Base-by-base conservation (phyloP, 23 red algal species). In the Cyanidioschyzon merolae region DNA sequence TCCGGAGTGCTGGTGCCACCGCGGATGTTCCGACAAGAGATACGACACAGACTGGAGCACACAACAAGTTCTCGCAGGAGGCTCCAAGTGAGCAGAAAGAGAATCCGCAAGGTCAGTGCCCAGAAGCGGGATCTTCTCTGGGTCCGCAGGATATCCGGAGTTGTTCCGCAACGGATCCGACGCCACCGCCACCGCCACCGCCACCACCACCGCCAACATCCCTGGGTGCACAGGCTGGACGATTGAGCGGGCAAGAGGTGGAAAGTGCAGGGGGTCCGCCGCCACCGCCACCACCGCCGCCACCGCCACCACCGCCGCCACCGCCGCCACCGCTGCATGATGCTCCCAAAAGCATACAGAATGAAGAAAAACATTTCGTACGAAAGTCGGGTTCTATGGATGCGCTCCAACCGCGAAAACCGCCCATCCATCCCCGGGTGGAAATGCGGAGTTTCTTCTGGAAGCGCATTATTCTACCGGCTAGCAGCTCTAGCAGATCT, bases 401-500 rank as follows among this genome's bases (percentile, higher is more conserved):
- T 29, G 21, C 31, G 26, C 12, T 36, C 57, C 39, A 2, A 50
- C 77, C 77, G 21, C 57, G 26, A 2, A 80, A 80, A 26, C 77
- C 77, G 26, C 1, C 31, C n/a, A 59, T 80, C 17, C 41, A 80
- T 2, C 77, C 77, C 35, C 34, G 77, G 35, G 57, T 38, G 40
- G 57, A 58, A 3, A 37, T 80, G 77, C 41, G 57, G 25, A 67
- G 34, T 80, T 51, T 80, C 38, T 80, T 58, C 41, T 80, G 77
- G 77, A 81, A 71, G 68, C 40, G 78, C 38, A 24, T 81, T 32
- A 16, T 81, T 36, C 29, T 81, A 40, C 78, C 78, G 39, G 63
- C n/a, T 27, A 32, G 29, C 16, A 25, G 32, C 63, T 7, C n/a
- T 35, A 27, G 16, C 29, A 21, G 45, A 7, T 21, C 45, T 21